phyloP scores from a whole-genome alignment of 352 stramenopile species.

The Pythium myriotylum region DNA sequence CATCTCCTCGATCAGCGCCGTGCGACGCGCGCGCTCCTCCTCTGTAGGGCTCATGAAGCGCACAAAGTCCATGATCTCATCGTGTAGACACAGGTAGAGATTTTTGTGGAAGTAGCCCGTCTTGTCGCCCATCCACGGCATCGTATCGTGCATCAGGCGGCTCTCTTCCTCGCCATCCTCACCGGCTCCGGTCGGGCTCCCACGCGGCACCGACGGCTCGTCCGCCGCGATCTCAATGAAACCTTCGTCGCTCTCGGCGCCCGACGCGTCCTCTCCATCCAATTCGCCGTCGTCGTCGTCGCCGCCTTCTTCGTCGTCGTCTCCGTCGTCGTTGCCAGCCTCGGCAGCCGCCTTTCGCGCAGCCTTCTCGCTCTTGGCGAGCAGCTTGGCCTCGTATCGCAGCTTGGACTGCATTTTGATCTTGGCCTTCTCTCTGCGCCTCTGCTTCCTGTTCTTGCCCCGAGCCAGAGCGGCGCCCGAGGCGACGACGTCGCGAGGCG shows the following conservation, averaged over 20 bases:
- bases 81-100: conserved; percentile 90
- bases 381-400: conserved; percentile 51
- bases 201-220: conserved; percentile 1
- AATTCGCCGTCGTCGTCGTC: conserved; percentile 17
- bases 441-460: conserved; percentile 44
- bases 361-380: conserved; percentile 35
- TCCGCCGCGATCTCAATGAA: conserved; percentile 53
- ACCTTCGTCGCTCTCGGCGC: conserved; percentile 37
- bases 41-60: conserved; percentile 86
- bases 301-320: conserved; percentile 17
- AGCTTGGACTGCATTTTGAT: conserved; percentile 61
- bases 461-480: conserved; percentile 28
- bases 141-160: conserved; percentile 43
- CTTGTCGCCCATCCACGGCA: conserved; percentile 73
- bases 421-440: conserved; percentile 45
- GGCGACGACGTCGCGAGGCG: conserved; percentile 35
- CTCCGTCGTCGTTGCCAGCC: conserved; percentile 7
- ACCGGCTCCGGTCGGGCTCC: background rate
- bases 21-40: conserved; percentile 71
- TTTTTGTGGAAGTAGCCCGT: conserved; percentile 64
- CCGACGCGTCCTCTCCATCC: background rate
- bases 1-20: conserved; percentile 81
- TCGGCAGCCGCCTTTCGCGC: conserved; percentile 39
- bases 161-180: conserved; percentile 40
- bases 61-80: conserved; percentile 96